Conservation (phyloP, 345 rosid species). For the Microthlaspi erraticum region DNA sequence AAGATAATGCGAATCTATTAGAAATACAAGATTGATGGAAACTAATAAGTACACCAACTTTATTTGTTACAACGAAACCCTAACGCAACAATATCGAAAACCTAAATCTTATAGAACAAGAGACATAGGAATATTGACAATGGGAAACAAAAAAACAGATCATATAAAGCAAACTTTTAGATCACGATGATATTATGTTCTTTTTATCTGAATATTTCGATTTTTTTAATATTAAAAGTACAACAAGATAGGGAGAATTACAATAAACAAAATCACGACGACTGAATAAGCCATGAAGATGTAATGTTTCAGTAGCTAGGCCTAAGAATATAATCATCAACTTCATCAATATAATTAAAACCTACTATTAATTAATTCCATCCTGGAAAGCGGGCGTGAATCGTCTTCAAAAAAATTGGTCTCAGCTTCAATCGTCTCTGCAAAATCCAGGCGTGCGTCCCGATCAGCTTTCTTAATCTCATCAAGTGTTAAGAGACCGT, state of each 20-base stretch:
- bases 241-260: too few relatives aligned
- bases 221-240: too few relatives aligned
- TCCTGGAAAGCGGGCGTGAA: neutral
- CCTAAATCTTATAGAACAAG: neutral
- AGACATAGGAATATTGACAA: neutral
- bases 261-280: too few relatives aligned
- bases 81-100: neutral
- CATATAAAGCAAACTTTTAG: neutral
- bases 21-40: slow-evolving; percentile 25
- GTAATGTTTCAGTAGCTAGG: too few relatives aligned
- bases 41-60: neutral
- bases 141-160: neutral
- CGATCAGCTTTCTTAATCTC: slow-evolving; percentile 24
- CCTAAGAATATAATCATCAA: too few relatives aligned
- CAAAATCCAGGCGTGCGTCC: slow-evolving; percentile 7
- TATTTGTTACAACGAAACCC: neutral
- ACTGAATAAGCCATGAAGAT: too few relatives aligned
- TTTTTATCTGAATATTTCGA: too few relatives aligned
- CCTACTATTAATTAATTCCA: too few relatives aligned
- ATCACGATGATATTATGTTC: neutral
- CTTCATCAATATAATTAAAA: too few relatives aligned
- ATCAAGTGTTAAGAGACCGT: neutral
- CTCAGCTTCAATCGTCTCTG: neutral
- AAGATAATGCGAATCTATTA: neutral
- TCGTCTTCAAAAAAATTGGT: neutral